A percentile compares a stretch with the other conserved stretches of the same genome.
Conservation (phyloP, 2,329 filamentous ascomycete genomes). For the Ilyonectria sp. region DNA sequence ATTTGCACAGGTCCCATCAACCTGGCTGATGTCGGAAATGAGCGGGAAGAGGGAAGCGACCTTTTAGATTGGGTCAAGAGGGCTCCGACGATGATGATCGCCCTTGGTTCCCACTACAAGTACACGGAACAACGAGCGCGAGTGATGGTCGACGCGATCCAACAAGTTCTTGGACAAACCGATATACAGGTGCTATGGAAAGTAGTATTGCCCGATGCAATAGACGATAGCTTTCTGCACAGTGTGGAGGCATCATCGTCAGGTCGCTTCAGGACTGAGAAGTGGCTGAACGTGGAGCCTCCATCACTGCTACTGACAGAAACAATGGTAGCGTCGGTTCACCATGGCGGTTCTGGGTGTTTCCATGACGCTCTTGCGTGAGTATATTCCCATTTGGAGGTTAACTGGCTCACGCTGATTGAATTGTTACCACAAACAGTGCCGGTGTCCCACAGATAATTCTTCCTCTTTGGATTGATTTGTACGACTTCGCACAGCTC, state of each 20-base stretch:
- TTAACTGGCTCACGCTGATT: neutral
- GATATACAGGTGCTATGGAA: slow-evolving; percentile 53
- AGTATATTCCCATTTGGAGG: slow-evolving; percentile 14
- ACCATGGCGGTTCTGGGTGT: slow-evolving; percentile 42
- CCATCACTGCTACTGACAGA: slow-evolving; percentile 52
- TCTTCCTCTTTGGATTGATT: slow-evolving; percentile 63
- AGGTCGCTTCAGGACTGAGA: slow-evolving; percentile 31
- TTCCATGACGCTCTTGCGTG: slow-evolving; percentile 40
- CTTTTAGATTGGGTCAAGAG: slow-evolving; percentile 9
- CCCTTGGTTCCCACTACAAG: slow-evolving; percentile 10
- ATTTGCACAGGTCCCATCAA: slow-evolving; percentile 9
- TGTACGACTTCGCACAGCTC: slow-evolving; percentile 60
- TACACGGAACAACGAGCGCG: slow-evolving; percentile 1
- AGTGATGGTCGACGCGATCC: slow-evolving; percentile 3
- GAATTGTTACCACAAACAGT: slow-evolving; percentile 35
- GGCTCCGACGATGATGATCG: slow-evolving; percentile 9
- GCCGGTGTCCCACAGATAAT: slow-evolving; percentile 62
- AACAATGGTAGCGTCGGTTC: slow-evolving; percentile 34
- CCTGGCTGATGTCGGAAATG: neutral
- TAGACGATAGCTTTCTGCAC: slow-evolving; percentile 25
- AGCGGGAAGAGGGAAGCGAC: neutral
- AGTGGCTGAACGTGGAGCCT: slow-evolving; percentile 51
- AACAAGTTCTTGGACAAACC: slow-evolving; percentile 15
- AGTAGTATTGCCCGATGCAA: slow-evolving; percentile 31
- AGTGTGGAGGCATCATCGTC: slow-evolving; percentile 19